These are phyloP conservation scores for Trifolium dubium DNA, from an alignment of 306 rosid species.

Conservation along the genomic window DNA sequence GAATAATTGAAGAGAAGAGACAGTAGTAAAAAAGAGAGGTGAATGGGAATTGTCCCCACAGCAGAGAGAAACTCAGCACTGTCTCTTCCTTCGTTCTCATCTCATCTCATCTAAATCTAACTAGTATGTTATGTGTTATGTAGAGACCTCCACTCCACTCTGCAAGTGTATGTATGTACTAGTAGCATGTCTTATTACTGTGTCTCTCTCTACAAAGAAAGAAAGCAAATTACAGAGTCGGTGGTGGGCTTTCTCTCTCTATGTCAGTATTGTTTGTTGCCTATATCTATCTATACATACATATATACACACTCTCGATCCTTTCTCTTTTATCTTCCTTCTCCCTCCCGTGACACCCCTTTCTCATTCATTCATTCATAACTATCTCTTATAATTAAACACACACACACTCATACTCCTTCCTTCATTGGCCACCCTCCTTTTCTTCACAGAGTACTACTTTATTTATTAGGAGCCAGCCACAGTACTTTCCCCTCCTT, in stretches of 20 bases:
- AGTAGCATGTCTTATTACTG: neutral
- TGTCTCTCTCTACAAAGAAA: neutral
- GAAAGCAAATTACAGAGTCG: neutral
- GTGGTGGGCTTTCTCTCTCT: neutral
- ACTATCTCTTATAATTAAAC: conserved; percentile 12
- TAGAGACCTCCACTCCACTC: neutral
- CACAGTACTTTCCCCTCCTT: conserved; percentile 8
- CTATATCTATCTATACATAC: conserved; percentile 34
- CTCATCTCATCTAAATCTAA: neutral
- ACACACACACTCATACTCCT: neutral
- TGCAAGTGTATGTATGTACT: conserved; percentile 10
- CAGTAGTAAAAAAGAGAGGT: neutral
- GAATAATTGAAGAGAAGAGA: conserved; percentile 60
- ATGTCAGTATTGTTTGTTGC: conserved; percentile 39
- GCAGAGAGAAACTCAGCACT: conserved; percentile 64
- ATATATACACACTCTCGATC: conserved; percentile 35
- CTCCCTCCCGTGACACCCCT: conserved; percentile 57
- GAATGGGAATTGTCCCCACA: conserved; percentile 50
- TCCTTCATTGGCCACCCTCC: conserved; percentile 38
- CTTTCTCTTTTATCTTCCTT: conserved; percentile 53
- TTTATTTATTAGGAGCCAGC: too few species aligned
- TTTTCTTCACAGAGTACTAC: conserved; percentile 36
- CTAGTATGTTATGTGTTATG: too few species aligned
- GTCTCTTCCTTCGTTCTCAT: conserved; percentile 77
- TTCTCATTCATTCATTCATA: conserved; percentile 14